Percentiles rank a stretch among this genome's conserved stretches.
Conservation (phyloP, 1,284 basidiomycete species). For the Takashimella tepidaria region DNA sequence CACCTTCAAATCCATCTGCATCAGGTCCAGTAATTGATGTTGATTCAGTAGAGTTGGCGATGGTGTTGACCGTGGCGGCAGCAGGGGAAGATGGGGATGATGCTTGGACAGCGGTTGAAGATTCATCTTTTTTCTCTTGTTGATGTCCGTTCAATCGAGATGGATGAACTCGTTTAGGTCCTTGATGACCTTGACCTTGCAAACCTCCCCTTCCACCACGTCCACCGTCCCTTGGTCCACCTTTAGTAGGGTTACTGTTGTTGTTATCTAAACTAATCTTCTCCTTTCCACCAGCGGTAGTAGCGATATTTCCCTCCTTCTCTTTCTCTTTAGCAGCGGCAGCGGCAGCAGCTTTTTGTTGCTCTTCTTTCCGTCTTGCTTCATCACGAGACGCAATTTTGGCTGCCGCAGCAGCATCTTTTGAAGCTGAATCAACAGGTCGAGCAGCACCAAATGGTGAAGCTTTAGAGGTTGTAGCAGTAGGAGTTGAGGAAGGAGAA, state of each 20-base stretch:
- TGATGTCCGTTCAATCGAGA: conserved; percentile 15
- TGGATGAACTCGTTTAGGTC: conserved; percentile 21
- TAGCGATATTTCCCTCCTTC: conserved; percentile 29
- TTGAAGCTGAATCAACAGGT: conserved; percentile 74
- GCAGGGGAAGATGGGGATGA: too few species aligned
- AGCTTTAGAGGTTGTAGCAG: conserved; percentile 49
- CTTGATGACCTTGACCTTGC: conserved; percentile 13
- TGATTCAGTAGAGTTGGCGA: conserved; percentile 6
- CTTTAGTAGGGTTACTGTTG: too few species aligned
- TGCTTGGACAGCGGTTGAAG: too few species aligned
- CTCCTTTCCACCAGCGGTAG: conserved; percentile 13
- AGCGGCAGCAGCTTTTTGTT: conserved; percentile 13
- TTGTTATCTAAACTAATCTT: too few species aligned
- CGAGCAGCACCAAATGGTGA: conserved; percentile 86
- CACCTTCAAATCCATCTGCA: conserved; percentile 37
- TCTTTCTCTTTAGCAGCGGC: conserved; percentile 38
- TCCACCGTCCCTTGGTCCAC: too few species aligned
- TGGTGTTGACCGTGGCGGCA: conserved; percentile 7
- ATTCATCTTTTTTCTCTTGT: conserved; percentile 7
- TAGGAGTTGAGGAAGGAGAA: conserved; percentile 56
- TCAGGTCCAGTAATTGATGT: conserved; percentile 9
- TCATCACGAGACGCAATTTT: conserved; percentile 30
- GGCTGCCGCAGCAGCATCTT: conserved; percentile 57
- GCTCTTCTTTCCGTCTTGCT: conserved; percentile 29
- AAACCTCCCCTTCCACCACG: conserved; percentile 14